Conservation (phyloP, 2,329 filamentous ascomycete genomes). For the Fusarium luffae region DNA sequence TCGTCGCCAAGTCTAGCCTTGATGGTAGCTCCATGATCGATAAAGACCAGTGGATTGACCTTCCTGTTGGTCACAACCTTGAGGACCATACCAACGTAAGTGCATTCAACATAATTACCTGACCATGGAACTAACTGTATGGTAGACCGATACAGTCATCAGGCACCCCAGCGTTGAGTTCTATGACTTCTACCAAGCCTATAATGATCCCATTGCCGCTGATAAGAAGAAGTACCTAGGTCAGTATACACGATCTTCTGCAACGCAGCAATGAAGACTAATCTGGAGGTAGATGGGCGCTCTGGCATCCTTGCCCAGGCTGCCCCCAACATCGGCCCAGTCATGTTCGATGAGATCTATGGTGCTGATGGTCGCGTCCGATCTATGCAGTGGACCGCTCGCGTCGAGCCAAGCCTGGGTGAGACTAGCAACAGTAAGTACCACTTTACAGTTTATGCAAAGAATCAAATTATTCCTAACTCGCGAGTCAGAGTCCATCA, state of each 20-base stretch:
- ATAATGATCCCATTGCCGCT: background rate
- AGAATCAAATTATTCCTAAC: background rate
- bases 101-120: background rate
- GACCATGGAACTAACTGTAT: background rate
- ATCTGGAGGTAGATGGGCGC: background rate
- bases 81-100: constrained; percentile 21
- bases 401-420: constrained; percentile 9
- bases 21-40: constrained; percentile 10
- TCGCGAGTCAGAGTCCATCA: background rate
- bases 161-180: constrained; percentile 10
- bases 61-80: constrained; percentile 16
- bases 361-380: constrained; percentile 8
- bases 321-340: constrained; percentile 13
- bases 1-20: constrained; percentile 2
- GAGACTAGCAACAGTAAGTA: constrained; percentile 13
- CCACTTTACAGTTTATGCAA: rapidly evolving
- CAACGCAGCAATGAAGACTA: rapidly evolving
- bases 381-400: constrained; percentile 18
- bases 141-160: constrained; percentile 7
- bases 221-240: background rate
- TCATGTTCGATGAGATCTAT: constrained; percentile 15
- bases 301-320: constrained; percentile 12
- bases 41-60: constrained; percentile 13
- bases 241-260: background rate
- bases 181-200: constrained; percentile 18